These are phyloP conservation scores for Clarireedia homoeocarpa DNA, from an alignment of 2,329 filamentous ascomycete species.

Conservation along the genomic window DNA sequence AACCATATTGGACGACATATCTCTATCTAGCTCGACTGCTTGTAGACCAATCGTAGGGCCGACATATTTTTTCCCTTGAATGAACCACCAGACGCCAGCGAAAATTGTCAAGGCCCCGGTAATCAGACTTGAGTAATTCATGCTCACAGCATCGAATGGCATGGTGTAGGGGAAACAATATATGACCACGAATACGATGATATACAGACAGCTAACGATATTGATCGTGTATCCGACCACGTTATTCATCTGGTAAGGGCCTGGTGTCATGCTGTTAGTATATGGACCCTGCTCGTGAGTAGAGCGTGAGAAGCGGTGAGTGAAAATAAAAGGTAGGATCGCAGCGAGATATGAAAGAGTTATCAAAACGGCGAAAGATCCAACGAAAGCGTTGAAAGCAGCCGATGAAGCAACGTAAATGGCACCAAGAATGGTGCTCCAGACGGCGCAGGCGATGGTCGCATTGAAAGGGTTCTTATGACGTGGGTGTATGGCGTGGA, in stretches of 20 bases:
- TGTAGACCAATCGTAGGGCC: slow-evolving; percentile 15
- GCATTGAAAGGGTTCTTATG: slow-evolving; percentile 48
- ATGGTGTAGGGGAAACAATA: slow-evolving; percentile 50
- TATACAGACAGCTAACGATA: slow-evolving; percentile 46
- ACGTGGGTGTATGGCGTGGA: slow-evolving; percentile 38
- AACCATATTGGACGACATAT: background rate
- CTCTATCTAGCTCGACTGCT: background rate
- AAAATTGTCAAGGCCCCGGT: slow-evolving; percentile 36
- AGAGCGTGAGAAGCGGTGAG: slow-evolving; percentile 28
- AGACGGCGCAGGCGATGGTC: slow-evolving; percentile 40
- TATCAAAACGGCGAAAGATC: slow-evolving; percentile 47
- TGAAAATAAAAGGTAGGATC: slow-evolving; percentile 50
- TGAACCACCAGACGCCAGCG: slow-evolving; percentile 36
- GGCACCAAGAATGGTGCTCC: slow-evolving; percentile 49
- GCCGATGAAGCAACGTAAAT: slow-evolving; percentile 60
- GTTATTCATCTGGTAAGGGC: slow-evolving; percentile 49
- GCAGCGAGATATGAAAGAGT: slow-evolving; percentile 54
- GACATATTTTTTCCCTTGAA: slow-evolving; percentile 21
- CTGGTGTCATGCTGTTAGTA: slow-evolving; percentile 38
- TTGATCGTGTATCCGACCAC: slow-evolving; percentile 43
- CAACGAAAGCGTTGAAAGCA: slow-evolving; percentile 60
- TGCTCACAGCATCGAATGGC: slow-evolving; percentile 38
- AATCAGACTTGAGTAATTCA: slow-evolving; percentile 46
- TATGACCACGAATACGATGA: slow-evolving; percentile 53
- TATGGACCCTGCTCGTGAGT: slow-evolving; percentile 8